Conservation (phyloP, 257 asterid species). For the Salvia miltiorrhiza region DNA sequence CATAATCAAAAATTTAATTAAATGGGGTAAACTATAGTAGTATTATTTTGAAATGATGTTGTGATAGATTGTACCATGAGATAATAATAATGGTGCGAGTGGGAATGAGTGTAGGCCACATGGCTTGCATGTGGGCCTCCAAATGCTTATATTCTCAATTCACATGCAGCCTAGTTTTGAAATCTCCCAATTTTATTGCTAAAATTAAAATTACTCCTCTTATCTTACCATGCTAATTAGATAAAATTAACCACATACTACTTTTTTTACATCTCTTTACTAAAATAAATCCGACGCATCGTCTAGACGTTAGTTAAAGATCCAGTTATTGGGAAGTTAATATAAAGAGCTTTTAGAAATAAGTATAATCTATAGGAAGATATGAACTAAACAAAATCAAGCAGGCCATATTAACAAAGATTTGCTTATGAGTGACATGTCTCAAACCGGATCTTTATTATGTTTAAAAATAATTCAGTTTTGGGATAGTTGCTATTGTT, state of each 20-base stretch:
- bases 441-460: background rate
- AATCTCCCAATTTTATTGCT: background rate
- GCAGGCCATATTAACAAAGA: background rate
- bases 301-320: slow-evolving; percentile 9
- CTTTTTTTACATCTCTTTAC: background rate
- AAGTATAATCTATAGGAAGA: background rate
- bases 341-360: background rate
- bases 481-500: too few species aligned
- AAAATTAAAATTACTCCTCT: background rate
- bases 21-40: background rate
- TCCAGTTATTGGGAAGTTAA: background rate
- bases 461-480: background rate
- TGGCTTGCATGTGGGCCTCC: slow-evolving; percentile 35
- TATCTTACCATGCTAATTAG: background rate
- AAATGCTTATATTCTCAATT: slow-evolving; percentile 28
- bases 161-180: slow-evolving; percentile 14
- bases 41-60: slow-evolving; percentile 2
- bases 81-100: slow-evolving; percentile 1
- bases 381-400: background rate
- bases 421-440: background rate
- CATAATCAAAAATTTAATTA: background rate
- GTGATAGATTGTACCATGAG: slow-evolving; percentile 6
- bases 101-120: slow-evolving; percentile 30
- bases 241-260: background rate
- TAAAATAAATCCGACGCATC: background rate